Conservation (phyloP, 768 basidiomycete genomes). For the Exidia glandulosa region DNA sequence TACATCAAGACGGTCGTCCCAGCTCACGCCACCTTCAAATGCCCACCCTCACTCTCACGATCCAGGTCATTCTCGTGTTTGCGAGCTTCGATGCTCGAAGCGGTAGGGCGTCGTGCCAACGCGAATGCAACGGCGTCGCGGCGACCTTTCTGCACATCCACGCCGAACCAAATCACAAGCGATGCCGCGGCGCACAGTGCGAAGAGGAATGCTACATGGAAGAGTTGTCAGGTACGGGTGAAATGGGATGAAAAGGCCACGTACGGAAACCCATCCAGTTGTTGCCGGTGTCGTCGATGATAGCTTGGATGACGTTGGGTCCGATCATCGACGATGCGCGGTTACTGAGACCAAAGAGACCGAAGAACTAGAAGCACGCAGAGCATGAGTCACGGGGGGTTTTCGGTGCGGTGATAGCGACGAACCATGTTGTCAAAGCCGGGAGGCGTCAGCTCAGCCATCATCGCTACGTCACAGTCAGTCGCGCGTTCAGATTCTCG, state of each 20-base stretch:
- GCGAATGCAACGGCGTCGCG: slow-evolving; percentile 42
- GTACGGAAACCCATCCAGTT: slow-evolving; percentile 70
- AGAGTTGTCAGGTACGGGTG: background rate
- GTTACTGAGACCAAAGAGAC: slow-evolving; percentile 75
- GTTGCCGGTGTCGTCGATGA: slow-evolving; percentile 58
- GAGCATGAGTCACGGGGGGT: background rate
- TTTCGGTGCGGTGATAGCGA: background rate
- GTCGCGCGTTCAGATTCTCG: background rate
- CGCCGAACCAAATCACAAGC: slow-evolving; percentile 66
- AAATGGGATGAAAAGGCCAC: background rate
- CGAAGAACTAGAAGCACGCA: slow-evolving; percentile 53
- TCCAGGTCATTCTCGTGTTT: too few species aligned
- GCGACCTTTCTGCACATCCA: slow-evolving; percentile 53
- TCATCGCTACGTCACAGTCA: slow-evolving; percentile 19
- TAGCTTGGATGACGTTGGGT: slow-evolving; percentile 75
- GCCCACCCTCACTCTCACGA: too few species aligned
- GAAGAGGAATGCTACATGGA: slow-evolving; percentile 48
- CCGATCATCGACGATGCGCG: slow-evolving; percentile 82
- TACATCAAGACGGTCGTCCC: too few species aligned
- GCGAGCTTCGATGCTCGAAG: background rate
- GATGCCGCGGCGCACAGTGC: slow-evolving; percentile 56
- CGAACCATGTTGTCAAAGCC: slow-evolving; percentile 73
- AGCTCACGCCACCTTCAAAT: too few species aligned
- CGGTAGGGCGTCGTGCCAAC: background rate
- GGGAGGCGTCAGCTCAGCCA: slow-evolving; percentile 63